Evolutionary conservation across 345 rosid species (phyloP), one percentile per base, ranked within the genome.

Genomic region (Mallotus nudiflorus): DNA sequence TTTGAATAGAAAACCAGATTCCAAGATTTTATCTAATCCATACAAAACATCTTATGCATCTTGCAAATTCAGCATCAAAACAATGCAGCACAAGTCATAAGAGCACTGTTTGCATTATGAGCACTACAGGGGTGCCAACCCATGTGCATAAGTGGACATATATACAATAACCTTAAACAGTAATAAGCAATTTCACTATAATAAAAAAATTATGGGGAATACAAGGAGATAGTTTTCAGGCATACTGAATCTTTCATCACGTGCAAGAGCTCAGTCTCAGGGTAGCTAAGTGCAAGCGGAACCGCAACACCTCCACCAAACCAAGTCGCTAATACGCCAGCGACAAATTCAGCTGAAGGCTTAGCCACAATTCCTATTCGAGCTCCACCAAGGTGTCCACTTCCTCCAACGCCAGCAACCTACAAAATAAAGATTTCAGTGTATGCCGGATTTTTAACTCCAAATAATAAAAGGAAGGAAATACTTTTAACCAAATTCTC

Each of bases 221-320:
- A 55, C 18, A n/a, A 54, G 62, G 45, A 24, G 28, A 28, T 27
- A 11, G 14, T 12, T 10, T 74, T 51, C 66, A 55, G 25, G 19
- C 84, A 60, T 86, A 95, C 99, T 49, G 98, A 90, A 75, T 95
- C 93, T 77, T 82, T 87, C 84, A 92, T 86, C 76, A 95, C 97
- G 66, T 95, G 95, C 55, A 92, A 82, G 66, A 95, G 97, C 82
- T 95, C 99, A 37, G 92, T 80, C 76, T 92, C 98, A 1, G 99
- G 99, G 71, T 95, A 85, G 85, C 93, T 92, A 53, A 90, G 87
- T 18, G 99, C 97, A 22, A 95, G 97, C 12, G 99, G 99, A 84
- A 95, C 99, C 3, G 98, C 97, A 68, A 95, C 92, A 29, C 97
- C 96, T 78, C 98, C 96, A 39, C 93, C 84, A 70, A 95, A 80